Base-by-base conservation (phyloP, 805 yeast genomes). In the Blastobotrys peoriensis region DNA sequence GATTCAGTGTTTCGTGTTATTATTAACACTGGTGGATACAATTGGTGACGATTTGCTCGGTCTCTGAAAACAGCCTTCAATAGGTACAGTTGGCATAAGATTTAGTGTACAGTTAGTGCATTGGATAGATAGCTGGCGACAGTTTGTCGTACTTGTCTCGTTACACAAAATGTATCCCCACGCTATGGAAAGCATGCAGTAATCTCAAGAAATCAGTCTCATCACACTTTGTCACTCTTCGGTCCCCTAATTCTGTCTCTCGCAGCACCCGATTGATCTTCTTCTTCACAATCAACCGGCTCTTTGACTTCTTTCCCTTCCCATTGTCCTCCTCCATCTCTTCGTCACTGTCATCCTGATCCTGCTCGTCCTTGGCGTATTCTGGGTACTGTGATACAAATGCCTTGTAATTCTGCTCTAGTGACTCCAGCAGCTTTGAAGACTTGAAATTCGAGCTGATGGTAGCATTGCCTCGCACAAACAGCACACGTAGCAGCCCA, bases 81-180 rank as follows among this genome's bases (percentile, higher is more conserved):
- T 8, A 25, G 30, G 30, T 8, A 15, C 8, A 13, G 19, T 25
- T 57, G 55, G 58, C 5, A 17, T n/a, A n/a, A n/a, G n/a, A n/a
- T n/a, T n/a, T n/a, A n/a, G n/a, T n/a, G n/a, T n/a, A n/a, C n/a
- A n/a, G n/a, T n/a, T n/a, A n/a, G n/a, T n/a, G n/a, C n/a, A n/a
- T n/a, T n/a, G n/a, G n/a, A n/a, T n/a, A n/a, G n/a, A n/a, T n/a
- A n/a, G n/a, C n/a, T n/a, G n/a, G n/a, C n/a, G n/a, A n/a, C n/a
- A n/a, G n/a, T n/a, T n/a, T n/a, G n/a, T n/a, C n/a, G n/a, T n/a
- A n/a, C n/a, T n/a, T 25, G 30, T 8, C 20, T 18, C 13, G 10
- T 44, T 68, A 89, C 46, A 96, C 96, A 68, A 93, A 93, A 65
- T 91, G 98, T 49, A 93, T 85, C 36, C 98, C 98, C 38, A 86